These are phyloP conservation scores for Lipomyces anomalus DNA, from an alignment of 805 yeast species.

Conservation along the genomic window DNA sequence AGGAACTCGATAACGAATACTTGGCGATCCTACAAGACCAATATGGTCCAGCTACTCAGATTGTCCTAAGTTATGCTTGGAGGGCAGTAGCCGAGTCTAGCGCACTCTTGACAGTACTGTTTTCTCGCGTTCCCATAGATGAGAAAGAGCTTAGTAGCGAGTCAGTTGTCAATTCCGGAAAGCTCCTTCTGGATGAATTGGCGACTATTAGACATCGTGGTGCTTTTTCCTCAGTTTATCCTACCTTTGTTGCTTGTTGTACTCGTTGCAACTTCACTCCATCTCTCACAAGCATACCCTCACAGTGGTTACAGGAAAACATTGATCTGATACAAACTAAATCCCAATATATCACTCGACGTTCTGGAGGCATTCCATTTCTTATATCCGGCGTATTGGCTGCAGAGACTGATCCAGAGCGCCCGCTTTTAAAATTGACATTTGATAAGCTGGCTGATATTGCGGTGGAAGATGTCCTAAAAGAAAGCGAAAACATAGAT, in stretches of 20 bases:
- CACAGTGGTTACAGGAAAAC: conserved; percentile 55
- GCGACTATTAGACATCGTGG: conserved; percentile 80
- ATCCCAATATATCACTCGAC: conserved; percentile 69
- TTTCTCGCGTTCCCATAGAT: conserved; percentile 32
- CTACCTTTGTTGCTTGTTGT: conserved; percentile 68
- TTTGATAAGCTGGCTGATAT: conserved; percentile 49
- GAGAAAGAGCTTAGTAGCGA: conserved; percentile 27
- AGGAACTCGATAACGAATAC: conserved; percentile 28
- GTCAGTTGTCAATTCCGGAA: conserved; percentile 41
- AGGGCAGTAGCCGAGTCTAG: conserved; percentile 76
- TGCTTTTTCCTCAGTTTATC: conserved; percentile 83
- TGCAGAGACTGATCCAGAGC: conserved; percentile 35
- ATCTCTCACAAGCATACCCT: conserved; percentile 40
- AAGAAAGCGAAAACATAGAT: conserved; percentile 53
- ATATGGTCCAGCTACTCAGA: conserved; percentile 37
- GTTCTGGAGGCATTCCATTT: conserved; percentile 90
- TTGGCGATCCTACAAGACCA: conserved; percentile 26
- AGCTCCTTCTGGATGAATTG: conserved; percentile 57
- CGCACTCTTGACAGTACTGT: conserved; percentile 43
- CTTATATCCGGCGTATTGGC: conserved; percentile 69
- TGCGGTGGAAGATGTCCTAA: conserved; percentile 47
- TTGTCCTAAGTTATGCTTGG: conserved; percentile 67
- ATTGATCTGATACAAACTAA: conserved; percentile 47
- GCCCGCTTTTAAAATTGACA: conserved; percentile 43
- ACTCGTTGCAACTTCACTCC: conserved; percentile 41